phyloP scores from a whole-genome alignment of 192 early-diverging fungal species.

The Diversispora epigaea region DNA sequence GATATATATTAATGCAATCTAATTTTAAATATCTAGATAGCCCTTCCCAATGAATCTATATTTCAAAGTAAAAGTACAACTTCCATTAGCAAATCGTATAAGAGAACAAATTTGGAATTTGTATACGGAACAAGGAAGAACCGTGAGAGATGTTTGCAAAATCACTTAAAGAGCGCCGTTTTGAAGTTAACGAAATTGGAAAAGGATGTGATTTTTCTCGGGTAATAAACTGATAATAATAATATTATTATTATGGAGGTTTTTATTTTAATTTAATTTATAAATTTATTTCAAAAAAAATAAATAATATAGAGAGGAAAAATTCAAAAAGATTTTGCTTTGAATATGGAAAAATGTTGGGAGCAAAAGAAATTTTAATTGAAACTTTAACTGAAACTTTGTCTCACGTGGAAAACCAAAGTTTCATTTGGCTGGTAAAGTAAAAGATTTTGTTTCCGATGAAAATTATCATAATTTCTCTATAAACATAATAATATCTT shows the following conservation, averaged over 20 bases:
- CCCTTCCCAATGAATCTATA: slow-evolving; percentile 92
- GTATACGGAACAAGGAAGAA: slow-evolving; percentile 61
- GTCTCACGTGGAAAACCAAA: slow-evolving; percentile 67
- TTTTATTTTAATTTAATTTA: neutral
- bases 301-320: slow-evolving; percentile 42
- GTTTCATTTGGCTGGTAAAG: slow-evolving; percentile 83
- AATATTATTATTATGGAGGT: neutral
- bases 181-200: slow-evolving; percentile 81
- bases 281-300: slow-evolving; percentile 5
- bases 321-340: slow-evolving; percentile 67
- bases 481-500: no score
- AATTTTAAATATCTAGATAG: slow-evolving; percentile 33
- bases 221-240: slow-evolving; percentile 36
- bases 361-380: slow-evolving; percentile 49
- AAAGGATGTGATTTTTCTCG: slow-evolving; percentile 67
- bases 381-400: slow-evolving; percentile 54
- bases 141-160: slow-evolving; percentile 69
- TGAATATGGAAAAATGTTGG: slow-evolving; percentile 82
- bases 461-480: slow-evolving; percentile 29
- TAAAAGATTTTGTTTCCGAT: slow-evolving; percentile 70
- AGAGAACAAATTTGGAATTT: slow-evolving; percentile 73
- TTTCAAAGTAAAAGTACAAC: no score
- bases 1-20: no score
- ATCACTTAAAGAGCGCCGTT: slow-evolving; percentile 81
- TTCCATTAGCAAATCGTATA: slow-evolving; percentile 58